Evolutionary conservation across 78 protist genomes (phyloP).

Genomic region (Guillardia theta): DNA sequence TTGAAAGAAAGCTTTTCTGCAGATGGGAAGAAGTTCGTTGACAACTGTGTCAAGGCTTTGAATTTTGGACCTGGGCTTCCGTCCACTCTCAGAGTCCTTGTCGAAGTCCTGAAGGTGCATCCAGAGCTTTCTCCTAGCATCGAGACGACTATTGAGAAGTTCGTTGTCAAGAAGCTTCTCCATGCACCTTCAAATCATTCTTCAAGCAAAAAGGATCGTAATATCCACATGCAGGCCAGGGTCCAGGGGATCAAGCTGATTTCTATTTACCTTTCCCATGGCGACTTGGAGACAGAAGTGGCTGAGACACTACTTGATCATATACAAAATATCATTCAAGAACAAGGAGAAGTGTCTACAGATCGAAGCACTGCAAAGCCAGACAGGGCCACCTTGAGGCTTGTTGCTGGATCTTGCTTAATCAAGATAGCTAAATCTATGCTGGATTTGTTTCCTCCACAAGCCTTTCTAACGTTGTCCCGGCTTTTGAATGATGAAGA

Average conservation of each 20-base stretch:
- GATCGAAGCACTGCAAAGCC: background rate
- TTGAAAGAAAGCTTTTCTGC: too few relatives aligned
- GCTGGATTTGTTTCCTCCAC: background rate
- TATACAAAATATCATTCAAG: too few relatives aligned
- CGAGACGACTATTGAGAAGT: background rate
- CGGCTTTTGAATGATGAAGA: background rate
- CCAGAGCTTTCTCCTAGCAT: background rate
- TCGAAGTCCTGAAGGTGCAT: background rate
- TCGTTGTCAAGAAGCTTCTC: background rate
- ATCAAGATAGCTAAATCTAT: background rate
- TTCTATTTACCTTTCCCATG: background rate
- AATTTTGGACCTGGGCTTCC: background rate
- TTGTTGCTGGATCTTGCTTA: background rate
- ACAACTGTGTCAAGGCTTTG: too few relatives aligned
- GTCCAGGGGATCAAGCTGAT: conserved; percentile 9
- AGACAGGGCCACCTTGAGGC: background rate
- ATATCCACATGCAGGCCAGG: background rate
- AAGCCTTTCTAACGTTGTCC: background rate
- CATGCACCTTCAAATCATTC: background rate
- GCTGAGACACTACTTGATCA: too few relatives aligned
- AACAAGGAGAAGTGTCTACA: too few relatives aligned
- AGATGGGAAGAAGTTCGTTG: too few relatives aligned
- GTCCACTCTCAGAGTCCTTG: background rate
- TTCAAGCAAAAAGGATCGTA: background rate
- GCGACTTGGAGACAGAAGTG: background rate